Base-by-base conservation (phyloP, 331 rosid genomes). In the Quercus phellos region DNA sequence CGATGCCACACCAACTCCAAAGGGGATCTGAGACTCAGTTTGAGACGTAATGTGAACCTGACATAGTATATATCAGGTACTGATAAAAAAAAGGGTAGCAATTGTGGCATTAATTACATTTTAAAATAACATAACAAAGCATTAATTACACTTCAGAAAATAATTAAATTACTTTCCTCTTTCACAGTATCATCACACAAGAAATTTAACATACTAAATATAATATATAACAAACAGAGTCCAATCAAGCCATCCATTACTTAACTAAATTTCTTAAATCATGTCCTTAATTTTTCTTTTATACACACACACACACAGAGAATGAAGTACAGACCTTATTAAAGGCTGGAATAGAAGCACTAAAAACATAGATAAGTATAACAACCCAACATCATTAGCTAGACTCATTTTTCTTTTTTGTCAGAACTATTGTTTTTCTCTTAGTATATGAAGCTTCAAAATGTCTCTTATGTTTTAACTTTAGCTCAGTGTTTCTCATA, bases 1-100 rank as follows among this genome's bases (percentile, higher is more conserved):
- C 54, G 99, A 90, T 55, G 93, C 94, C 85, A 95, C 42, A 68
- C 99, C 99, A 84, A 93, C 88, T 83, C 94, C 93, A 84, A 93
- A 90, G 46, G 97, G 97, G 68, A 90, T 74, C 79, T 77, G 90
- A 81, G 77, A 83, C 81, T 68, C 86, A 76, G 70, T 84, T 86
- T 83, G 88, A 2, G 96, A 77, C 50, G 93, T 55, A 74, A 93
- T 84, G 55, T 85, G 92, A 79, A 93, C 97, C 99, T 95, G 88
- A 38, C 74, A 85, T 53, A 84, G 58, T 53, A 66, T 27, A 66
- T 72, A 43, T 56, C 29, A 74, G 21, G 80, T 60, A 61, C 16
- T n/a, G 51, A 53, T 70, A 50, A 76, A 60, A 74, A 68, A 68
- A 32, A 79, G 60, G 42, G 51, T 55, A 63, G 26, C 3, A 58